Base-by-base conservation (phyloP, 345 rosid genomes). In the Abelmoschus esculentus region DNA sequence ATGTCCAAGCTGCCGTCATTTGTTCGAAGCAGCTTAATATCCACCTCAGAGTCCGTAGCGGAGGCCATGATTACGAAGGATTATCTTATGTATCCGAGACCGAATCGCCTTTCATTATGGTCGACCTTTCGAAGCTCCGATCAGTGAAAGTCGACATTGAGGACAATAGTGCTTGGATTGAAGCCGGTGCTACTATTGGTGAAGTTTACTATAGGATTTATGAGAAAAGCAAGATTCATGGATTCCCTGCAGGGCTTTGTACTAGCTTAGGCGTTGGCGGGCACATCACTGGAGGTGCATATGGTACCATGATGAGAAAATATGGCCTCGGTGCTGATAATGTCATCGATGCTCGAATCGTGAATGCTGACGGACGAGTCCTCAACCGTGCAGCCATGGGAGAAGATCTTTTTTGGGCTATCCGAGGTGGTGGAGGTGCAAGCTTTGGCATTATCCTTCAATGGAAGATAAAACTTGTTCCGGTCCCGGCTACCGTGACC, bases 271-370 rank as follows among this genome's bases (percentile, higher is more conserved):
- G 96, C 8, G 36, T 83, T 18, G 92, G 92, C 0, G 92, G 92
- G 0, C 89, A 85, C 38, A 80, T 87, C 70, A 87, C 88, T 0
- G 89, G 92, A 0, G 88, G 92, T 12, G 96, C 88, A 1, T 86
- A 88, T 44, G 96, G 93, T n/a, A 14, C 86, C 31, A 76, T 90
- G 93, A 86, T 90, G 93, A 79, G 91, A 66, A 90, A 84, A 61
- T 86, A 79, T 53, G 96, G 96, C 36, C 91, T 88, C 0, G 96
- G 87, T n/a, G 93, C 82, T 38, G 96, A 90, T 52, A 90, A 90
- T 67, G 96, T 86, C 9, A 42, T 87, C 0, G 96, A 87, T 67
- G 96, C 93, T 42, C 75, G 79, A 64, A 87, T 90, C 0, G 75
- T 87, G 0, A 89, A 87, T 52, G 86, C 73, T 0, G 76, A 72